Percentiles rank a stretch among this genome's conserved stretches.
phyloP scores from a whole-genome alignment of 331 rosid genomes.

The Pyrus hybrid region DNA sequence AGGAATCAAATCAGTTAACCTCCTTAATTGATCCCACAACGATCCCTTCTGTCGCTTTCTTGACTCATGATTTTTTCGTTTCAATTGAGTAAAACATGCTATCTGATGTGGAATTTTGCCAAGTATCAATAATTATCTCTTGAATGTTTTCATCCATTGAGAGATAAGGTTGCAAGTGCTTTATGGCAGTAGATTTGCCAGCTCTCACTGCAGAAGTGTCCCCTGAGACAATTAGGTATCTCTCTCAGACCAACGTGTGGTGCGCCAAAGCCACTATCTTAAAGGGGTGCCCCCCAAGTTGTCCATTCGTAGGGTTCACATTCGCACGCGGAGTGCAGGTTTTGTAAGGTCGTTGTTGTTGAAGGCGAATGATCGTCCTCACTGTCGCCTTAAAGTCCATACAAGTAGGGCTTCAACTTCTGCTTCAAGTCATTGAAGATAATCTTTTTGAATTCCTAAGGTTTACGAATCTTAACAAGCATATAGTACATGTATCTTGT shows the following conservation, averaged over 20 bases:
- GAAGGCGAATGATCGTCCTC: conserved; percentile 15
- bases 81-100: not conserved
- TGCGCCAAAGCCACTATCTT: not conserved
- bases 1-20: too few species aligned
- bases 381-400: not conserved
- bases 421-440: not conserved
- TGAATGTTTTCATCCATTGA: not conserved
- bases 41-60: too few species aligned
- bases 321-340: not conserved
- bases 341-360: conserved; percentile 14
- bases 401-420: not conserved
- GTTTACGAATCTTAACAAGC: too few species aligned
- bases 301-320: conserved; percentile 17
- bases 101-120: not conserved
- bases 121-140: not conserved
- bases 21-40: too few species aligned
- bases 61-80: too few species aligned
- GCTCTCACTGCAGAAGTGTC: not conserved
- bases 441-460: not conserved
- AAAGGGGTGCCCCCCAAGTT: conserved; percentile 4
- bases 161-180: not conserved
- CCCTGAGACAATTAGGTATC: too few species aligned
- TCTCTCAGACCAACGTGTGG: conserved; percentile 15
- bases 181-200: not conserved
- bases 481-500: too few species aligned